Evolutionary conservation across 2,329 filamentous ascomycete species (phyloP).

Genomic region (Hypoxylon sp.): DNA sequence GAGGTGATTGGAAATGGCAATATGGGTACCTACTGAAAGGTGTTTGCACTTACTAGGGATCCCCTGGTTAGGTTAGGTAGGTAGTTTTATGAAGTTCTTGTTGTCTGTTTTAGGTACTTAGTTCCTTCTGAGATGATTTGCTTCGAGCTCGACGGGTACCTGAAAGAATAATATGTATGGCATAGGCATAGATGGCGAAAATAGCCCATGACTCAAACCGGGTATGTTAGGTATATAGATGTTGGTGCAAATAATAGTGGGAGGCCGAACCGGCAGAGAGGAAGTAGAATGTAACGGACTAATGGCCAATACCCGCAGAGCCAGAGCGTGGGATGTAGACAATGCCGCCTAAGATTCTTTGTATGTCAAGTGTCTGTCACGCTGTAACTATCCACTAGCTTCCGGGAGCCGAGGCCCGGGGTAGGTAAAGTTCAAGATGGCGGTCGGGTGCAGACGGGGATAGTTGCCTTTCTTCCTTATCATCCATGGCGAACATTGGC

Average conservation of each 20-base stretch:
- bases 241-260: too few relatives aligned
- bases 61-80: constrained; percentile 1
- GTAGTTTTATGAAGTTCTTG: neutral
- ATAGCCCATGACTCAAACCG: too few relatives aligned
- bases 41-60: constrained; percentile 3
- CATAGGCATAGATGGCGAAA: too few relatives aligned
- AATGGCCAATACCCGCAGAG: neutral
- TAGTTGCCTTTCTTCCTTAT: neutral
- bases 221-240: too few relatives aligned
- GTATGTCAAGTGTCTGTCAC: constrained; percentile 2
- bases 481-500: neutral
- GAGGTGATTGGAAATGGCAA: neutral
- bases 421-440: constrained; percentile 9
- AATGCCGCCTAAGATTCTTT: too few relatives aligned
- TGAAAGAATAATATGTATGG: neutral
- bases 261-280: neutral
- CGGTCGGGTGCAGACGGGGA: constrained; percentile 32
- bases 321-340: neutral
- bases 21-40: neutral
- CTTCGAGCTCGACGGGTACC: neutral
- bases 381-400: constrained; percentile 4
- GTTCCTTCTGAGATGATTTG: neutral
- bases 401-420: constrained; percentile 33
- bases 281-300: neutral
- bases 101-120: neutral